Base-by-base conservation (phyloP, 345 rosid species). In the Acer campestre region DNA sequence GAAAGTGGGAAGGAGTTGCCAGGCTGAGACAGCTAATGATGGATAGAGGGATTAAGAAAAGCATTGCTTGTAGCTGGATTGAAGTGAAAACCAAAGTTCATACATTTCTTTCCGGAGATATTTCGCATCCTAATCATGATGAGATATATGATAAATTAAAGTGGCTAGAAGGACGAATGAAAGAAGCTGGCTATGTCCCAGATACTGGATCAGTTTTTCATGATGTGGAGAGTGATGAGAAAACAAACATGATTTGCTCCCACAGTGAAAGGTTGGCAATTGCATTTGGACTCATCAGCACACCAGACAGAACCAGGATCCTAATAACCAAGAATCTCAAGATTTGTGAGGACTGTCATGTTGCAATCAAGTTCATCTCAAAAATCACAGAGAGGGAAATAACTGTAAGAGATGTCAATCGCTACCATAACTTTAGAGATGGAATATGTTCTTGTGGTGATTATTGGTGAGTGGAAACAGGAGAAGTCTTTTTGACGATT, bases 211-310 rank as follows among this genome's bases (percentile, higher is more conserved):
- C 83, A 4, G 85, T 81, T 71, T 83, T 86, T 65, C 89, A 84
- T 58, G 85, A 84, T 23, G 85, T 84, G 12, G 86, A 82, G 59
- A 83, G 80, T 29, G 85, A 83, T 49, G 86, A 86, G 76, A 83
- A 83, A 79, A 70, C 67, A 46, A 77, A 68, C 8, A 79, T 81
- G 82, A 38, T 81, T 38, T 51, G 78, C 25, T 77, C 78, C 72
- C 83, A 81, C 72, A 86, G 86, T 1, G 85, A 86, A 68, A 86
- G 85, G 79, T 72, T 86, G 12, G 86, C 89, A 27, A 79, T 83
- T 79, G 86, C 82, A 10, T 86, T 81, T 68, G 89, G 87, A 68
- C 81, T 86, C 17, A 72, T 86, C 18, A 79, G 73, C 71, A 83
- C 85, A 38, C 77, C 85, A 11, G 72, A 74, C 3, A 61, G 83